A percentile compares a stretch with the other conserved stretches of the same genome.
Evolutionary conservation across 805 yeast species (phyloP).

Genomic region (Candida takata): DNA sequence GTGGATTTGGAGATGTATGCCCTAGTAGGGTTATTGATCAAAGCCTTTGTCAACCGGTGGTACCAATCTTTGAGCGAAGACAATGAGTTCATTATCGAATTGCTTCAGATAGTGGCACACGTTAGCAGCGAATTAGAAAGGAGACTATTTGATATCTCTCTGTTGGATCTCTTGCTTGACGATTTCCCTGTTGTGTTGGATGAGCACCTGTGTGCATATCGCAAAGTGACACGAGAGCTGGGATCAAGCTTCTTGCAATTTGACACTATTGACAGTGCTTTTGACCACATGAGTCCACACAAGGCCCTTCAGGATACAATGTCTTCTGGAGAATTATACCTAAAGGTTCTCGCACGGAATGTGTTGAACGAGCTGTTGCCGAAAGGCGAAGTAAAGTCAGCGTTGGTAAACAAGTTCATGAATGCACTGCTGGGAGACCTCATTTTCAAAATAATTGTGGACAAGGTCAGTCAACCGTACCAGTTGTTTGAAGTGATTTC

Average conservation of each 20-base stretch:
- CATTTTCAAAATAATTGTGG: constrained; percentile 33
- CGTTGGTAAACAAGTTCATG: constrained; percentile 32
- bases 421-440: constrained; percentile 36
- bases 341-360: constrained; percentile 29
- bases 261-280: constrained; percentile 27
- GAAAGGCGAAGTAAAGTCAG: constrained; percentile 32
- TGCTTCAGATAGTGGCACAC: constrained; percentile 33
- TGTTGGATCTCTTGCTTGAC: constrained; percentile 34
- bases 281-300: constrained; percentile 29
- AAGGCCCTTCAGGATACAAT: constrained; percentile 25
- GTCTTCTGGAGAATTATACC: constrained; percentile 26
- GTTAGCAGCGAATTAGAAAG: constrained; percentile 33
- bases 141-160: constrained; percentile 26
- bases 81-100: constrained; percentile 34
- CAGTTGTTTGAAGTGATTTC: constrained; percentile 38
- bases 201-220: constrained; percentile 29
- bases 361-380: constrained; percentile 34
- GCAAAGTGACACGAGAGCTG: constrained; percentile 22
- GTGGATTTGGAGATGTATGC: constrained; percentile 42
- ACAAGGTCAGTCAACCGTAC: constrained; percentile 44
- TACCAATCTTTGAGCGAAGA: constrained; percentile 36
- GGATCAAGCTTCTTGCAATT: constrained; percentile 28
- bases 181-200: constrained; percentile 37
- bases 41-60: constrained; percentile 42
- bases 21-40: constrained; percentile 37